Base-by-base conservation (phyloP, 345 rosid genomes). In the Populus tremula region DNA sequence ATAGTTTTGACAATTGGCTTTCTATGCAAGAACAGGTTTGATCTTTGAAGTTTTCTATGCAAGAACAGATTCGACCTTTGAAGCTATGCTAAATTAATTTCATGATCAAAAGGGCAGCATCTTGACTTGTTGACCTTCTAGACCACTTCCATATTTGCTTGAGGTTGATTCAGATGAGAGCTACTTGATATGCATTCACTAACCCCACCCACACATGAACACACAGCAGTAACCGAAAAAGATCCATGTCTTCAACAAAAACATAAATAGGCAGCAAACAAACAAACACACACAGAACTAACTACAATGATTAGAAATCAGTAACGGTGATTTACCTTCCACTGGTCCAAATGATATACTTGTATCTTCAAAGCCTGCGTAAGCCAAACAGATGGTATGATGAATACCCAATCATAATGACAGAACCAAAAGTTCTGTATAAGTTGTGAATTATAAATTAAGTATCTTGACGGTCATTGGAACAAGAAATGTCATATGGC, bases 311-410 rank as follows among this genome's bases (percentile, higher is more conserved):
- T 41, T 76, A 39, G 70, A 84, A 78, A 25, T 70, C 43, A 72
- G 73, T 70, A 56, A 66, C 64, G 76, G 65, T 54, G 62, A 62
- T 76, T 72, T 91, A 93, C 99, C 98, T 92, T 95, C 99, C 68
- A 89, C 90, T 1, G 97, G 93, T 74, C 99, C 99, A 82, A 93
- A 95, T 64, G 98, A 81, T 75, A 96, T 84, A 80, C 91, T 82
- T 27, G 96, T 65, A 78, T 93, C 99, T 66, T 93, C 99, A 85
- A 95, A 92, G 70, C 98, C 99, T 95, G 92, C 87, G 78, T 21
- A 72, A 73, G 67, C 63, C 80, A 84, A 71, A 56, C 45, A 77
- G 53, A 71, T 67, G 70, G 70, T 68, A 47, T 10, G 35, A 50
- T 56, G 23, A 78, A 79, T 56, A 35, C 47, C 33, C 67, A 25